Base-by-base conservation (phyloP, 1,284 basidiomycete genomes). In the Moniliophthora roreri region DNA sequence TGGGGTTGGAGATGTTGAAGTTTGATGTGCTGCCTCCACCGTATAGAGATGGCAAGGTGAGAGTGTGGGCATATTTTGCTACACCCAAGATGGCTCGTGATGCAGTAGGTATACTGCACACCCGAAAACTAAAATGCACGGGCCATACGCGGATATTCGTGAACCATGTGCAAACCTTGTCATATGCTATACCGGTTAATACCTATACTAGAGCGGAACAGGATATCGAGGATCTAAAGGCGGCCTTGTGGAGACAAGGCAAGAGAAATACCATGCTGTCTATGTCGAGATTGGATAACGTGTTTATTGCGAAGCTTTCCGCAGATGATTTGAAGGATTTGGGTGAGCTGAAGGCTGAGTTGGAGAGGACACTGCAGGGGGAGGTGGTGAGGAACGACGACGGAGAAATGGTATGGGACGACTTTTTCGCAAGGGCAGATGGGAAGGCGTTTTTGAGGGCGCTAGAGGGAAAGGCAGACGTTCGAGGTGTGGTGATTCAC, bases 311-410 rank as follows among this genome's bases (percentile, higher is more conserved):
- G 41, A 78, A 69, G 56, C 51, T 87, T 1, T 73, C 68, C 0
- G 77, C 78, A 0, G 72, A 77, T 8, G 71, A 76, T 13, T 59
- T 76, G 9, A 71, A 73, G 39, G 68, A 76, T 2, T 63, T 89
- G 1, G 76, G 77, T 0, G 65, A 64, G 42, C 72, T 86, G 48
- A 88, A 87, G 61, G 63, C 69, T 0, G 75, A 81, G 50, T 75
- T 87, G 18, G 85, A 87, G 59, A 71, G 71, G n/a, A 68, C 85
- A 11, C 63, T 85, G 0, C 75, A 72, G 1, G 87, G 88, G 0
- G 83, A 89, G 58, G 69, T 75, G 2, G 65, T 88, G 28, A 71
- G 66, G 16, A 61, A 77, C 18, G 72, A 77, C 18, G 72, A 80
- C 38, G 78, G 75, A 13, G 76, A 76, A 40, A 67, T 74, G 3